phyloP scores from a whole-genome alignment of 2,329 filamentous ascomycete species.

The Colletotrichum godetiae region DNA sequence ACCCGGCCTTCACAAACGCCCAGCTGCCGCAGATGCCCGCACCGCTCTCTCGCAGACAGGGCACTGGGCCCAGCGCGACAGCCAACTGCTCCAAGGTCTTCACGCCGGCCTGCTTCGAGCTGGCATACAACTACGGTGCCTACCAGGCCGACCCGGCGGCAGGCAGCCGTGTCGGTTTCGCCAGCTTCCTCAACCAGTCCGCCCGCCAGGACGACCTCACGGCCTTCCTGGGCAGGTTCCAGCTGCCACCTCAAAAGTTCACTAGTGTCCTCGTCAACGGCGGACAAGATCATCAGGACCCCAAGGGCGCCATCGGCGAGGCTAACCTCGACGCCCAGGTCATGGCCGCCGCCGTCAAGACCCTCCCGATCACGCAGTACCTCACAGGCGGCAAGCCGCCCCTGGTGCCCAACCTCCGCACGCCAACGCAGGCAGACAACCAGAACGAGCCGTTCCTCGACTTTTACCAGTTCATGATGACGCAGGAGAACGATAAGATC shows the following conservation, averaged over 20 bases:
- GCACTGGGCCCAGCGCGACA: constrained; percentile 35
- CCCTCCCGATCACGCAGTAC: constrained; percentile 41
- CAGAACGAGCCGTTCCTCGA: constrained; percentile 76
- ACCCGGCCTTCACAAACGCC: constrained; percentile 25
- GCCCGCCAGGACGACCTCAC: constrained; percentile 59
- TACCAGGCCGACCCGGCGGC: constrained; percentile 56
- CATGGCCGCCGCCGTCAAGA: constrained; percentile 64
- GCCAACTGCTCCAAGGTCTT: constrained; percentile 46
- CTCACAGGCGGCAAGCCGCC: constrained; percentile 43
- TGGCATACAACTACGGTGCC: constrained; percentile 59
- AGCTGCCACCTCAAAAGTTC: constrained; percentile 57
- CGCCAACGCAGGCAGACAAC: constrained; percentile 48
- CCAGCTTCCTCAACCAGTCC: constrained; percentile 62
- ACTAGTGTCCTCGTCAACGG: constrained; percentile 52
- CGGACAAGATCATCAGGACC: constrained; percentile 52
- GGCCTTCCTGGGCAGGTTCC: constrained; percentile 47
- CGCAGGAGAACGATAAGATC: constrained; percentile 60
- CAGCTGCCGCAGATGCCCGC: not conserved
- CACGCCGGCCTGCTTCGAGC: constrained; percentile 59
- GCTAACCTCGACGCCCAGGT: constrained; percentile 74
- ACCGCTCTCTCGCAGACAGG: constrained; percentile 17
- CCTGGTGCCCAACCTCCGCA: constrained; percentile 43
- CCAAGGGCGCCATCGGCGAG: constrained; percentile 55
- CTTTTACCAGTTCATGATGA: constrained; percentile 70
- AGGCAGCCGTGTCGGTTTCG: constrained; percentile 62